Evolutionary conservation across 2,329 filamentous ascomycete genomes (phyloP), one percentile per base, ranked within the genome.

Genomic region (Teratosphaeria destructans): DNA sequence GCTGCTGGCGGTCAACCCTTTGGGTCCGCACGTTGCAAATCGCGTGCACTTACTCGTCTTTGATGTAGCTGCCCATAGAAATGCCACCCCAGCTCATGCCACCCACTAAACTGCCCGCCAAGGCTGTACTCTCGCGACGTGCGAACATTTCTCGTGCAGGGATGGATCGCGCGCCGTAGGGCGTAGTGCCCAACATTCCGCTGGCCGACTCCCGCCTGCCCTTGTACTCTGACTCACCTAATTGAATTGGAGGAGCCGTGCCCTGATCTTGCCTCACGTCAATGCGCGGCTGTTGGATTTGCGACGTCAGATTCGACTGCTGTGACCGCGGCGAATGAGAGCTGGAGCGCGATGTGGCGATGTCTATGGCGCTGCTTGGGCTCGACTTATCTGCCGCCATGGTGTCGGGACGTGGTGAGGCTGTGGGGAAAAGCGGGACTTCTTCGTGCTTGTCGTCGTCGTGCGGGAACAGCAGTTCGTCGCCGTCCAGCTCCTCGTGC

Each of bases 31-130:
- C 3, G 7, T 32, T 19, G 5, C 5, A 32, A 26, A 16, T 37
- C 39, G 26, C 49, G 59, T 54, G 59, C 57, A 87, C 93, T 85
- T 85, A 99, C 94, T 99, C 94, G 78, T 99, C 93, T 74, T 90
- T 84, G 75, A 99, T 94, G 81, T 95, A 97, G 71, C 93, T 97
- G 63, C 93, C 93, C 65, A 97, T 90, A 8, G 93, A 97, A 62
- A 96, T 85, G 65, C 92, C 93, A 71, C 93, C 93, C 92, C 93
- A 99, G 76, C 92, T 96, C 86, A 96, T 91, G 68, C 93, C 92
- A 64, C 86, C 88, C 57, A 82, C 78, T 62, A 86, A 75, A 70
- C 83, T 85, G 65, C 83, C 81, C 59, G 82, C 69, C 39, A 71
- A 63, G 29, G 63, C 81, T 76, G 72, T 82, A 84, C 72, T 86